A percentile compares a stretch with the other conserved stretches of the same genome.
phyloP scores from a whole-genome alignment of 441 rosid species.

The Gossypium davidsonii region DNA sequence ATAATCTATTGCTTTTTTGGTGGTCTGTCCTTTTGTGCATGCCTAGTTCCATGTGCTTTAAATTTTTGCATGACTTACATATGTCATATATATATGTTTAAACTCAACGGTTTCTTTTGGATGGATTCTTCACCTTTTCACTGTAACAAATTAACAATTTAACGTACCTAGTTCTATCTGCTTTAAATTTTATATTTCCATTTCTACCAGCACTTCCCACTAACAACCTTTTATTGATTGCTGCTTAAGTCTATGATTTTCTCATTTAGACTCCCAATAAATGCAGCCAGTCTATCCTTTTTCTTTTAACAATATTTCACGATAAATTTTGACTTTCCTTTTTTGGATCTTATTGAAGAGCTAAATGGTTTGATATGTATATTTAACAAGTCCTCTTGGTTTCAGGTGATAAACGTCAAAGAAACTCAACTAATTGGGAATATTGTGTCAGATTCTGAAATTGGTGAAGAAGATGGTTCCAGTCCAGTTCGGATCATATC shows the following conservation, averaged over 20 bases:
- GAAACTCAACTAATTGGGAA: constrained; percentile 68
- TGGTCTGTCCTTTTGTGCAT: not conserved
- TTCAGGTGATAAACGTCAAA: constrained; percentile 73
- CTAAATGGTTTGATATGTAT: not conserved
- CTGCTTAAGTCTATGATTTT: not conserved
- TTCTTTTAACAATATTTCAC: not conserved
- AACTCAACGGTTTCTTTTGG: no score
- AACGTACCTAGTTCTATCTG: no score
- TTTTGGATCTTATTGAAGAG: not conserved
- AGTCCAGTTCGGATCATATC: constrained; percentile 53
- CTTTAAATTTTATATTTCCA: not conserved
- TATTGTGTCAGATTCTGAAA: constrained; percentile 51
- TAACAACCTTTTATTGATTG: not conserved
- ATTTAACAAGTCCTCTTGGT: constrained; percentile 16
- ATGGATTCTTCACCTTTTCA: not conserved
- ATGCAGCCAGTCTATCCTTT: not conserved
- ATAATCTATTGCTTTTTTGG: not conserved
- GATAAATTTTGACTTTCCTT: not conserved
- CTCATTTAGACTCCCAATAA: not conserved
- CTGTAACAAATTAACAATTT: not conserved
- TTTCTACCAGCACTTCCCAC: not conserved
- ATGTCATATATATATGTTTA: not conserved
- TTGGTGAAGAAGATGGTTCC: constrained; percentile 33
- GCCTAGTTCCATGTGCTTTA: not conserved
- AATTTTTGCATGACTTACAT: not conserved